phyloP scores from a whole-genome alignment of 2,329 filamentous ascomycete genomes.

The Lecanoromycetidae sp. region DNA sequence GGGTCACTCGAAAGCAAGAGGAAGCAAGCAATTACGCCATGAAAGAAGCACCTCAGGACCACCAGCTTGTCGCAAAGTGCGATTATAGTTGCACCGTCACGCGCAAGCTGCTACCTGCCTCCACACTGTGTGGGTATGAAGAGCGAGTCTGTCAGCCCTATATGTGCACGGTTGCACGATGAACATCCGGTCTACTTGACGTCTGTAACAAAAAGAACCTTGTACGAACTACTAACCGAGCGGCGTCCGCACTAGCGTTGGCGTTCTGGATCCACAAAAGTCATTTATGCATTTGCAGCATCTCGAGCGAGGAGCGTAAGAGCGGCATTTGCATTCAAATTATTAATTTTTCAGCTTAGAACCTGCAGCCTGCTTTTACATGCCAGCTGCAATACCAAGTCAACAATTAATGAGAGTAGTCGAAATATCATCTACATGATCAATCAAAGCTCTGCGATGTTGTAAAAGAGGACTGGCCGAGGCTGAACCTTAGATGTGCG shows the following conservation, averaged over 20 bases:
- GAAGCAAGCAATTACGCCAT: constrained; percentile 5
- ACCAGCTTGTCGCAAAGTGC: constrained; percentile 1
- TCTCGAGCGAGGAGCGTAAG: background rate
- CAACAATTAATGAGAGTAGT: too few relatives aligned
- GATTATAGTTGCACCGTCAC: constrained; percentile 3
- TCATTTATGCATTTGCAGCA: background rate
- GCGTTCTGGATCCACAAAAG: constrained; percentile 7
- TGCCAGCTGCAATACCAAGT: too few relatives aligned
- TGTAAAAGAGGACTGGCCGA: background rate
- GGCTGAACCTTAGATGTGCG: background rate
- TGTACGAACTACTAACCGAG: constrained; percentile 5
- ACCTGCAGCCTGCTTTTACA: too few relatives aligned
- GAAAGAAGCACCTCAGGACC: background rate
- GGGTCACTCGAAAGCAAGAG: constrained; percentile 14
- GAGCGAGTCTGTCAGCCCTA: background rate
- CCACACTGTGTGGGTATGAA: background rate
- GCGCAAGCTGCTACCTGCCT: too few relatives aligned
- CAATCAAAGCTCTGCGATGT: background rate
- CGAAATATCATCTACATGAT: too few relatives aligned
- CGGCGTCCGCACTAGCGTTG: constrained; percentile 8
- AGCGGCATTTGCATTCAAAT: too few relatives aligned
- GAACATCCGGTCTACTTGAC: background rate
- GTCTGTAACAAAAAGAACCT: constrained; percentile 6
- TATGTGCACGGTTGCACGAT: constrained; percentile 3
- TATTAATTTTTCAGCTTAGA: too few relatives aligned